Evolutionary conservation across 495 filamentous ascomycete species (phyloP), one percentile per base, ranked within the genome.

Genomic region (Podospora pseudocomata): DNA sequence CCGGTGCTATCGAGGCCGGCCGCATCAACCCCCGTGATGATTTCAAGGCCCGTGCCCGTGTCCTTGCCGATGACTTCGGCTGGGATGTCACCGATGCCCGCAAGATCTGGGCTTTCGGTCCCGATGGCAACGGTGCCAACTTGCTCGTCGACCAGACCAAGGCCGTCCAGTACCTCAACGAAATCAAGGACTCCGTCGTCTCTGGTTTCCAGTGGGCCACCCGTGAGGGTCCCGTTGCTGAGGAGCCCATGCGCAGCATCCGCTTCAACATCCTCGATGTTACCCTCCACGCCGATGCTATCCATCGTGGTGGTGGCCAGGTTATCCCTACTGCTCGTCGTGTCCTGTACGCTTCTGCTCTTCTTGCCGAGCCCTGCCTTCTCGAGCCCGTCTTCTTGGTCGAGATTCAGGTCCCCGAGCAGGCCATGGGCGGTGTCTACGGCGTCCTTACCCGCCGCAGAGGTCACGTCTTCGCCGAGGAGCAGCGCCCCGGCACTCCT

Each of bases 51-150:
- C 95, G 95, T 85, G 95, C 95, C 78, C 94, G 95, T 90, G 78
- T 97, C 80, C 85, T 99, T 65, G 95, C 95, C 72, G 95, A 99
- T 78, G 95, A 99, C 76, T 89, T 93, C 84, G 94, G 92, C 76
- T 99, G 95, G 95, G 95, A 99, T 86, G 95, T 99, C 76, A 99
- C 95, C 73, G 95, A 99, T 84, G 95, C 95, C 80, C 92, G 95
- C 84, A 99, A 99, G 91, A 99, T 99, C 81, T 99, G 95, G 95
- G 94, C 92, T 80, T 99, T 99, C 86, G 95, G 95, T 82, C 95
- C 95, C 73, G 96, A 99, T 81, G 96, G 93, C 78, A 93, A 84
- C 78, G 95, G 95, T 82, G 92, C 95, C 88, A 99, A 99, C 86
- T 83, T 99, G 88, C 85, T 99, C 69, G 90, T 99, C 76, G 95